Percentiles rank a stretch among this genome's conserved stretches.
Conservation (phyloP, 108 stramenopile genomes). For the Cyclotella sp. region DNA sequence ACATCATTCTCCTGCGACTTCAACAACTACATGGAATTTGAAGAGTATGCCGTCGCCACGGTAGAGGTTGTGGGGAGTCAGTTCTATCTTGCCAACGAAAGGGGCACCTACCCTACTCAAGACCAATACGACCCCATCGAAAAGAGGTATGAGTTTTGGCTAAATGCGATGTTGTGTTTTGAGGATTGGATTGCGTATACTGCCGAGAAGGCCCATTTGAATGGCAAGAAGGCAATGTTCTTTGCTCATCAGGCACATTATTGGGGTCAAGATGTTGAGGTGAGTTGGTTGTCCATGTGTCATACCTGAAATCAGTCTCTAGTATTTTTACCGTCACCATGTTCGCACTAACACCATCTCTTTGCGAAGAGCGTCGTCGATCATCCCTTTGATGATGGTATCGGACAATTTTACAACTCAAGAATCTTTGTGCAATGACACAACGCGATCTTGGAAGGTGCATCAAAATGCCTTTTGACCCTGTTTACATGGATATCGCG, state of each 20-base stretch:
- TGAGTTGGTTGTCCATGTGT: background rate
- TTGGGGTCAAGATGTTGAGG: slow-evolving; percentile 9
- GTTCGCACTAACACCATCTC: no score
- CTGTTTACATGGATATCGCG: background rate
- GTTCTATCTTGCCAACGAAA: background rate
- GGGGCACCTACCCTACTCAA: background rate
- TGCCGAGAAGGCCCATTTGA: background rate
- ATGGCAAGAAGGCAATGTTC: background rate
- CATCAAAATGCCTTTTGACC: slow-evolving; percentile 1
- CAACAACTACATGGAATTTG: slow-evolving; percentile 9
- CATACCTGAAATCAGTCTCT: background rate
- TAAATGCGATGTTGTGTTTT: slow-evolving; percentile 12
- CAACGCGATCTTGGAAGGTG: slow-evolving; percentile 9
- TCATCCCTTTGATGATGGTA: background rate
- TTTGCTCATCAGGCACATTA: slow-evolving; percentile 9
- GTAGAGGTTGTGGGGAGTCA: background rate
- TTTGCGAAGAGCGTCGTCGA: background rate
- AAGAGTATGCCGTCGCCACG: slow-evolving; percentile 8
- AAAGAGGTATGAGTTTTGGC: slow-evolving; percentile 3
- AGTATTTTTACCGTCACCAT: background rate
- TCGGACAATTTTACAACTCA: slow-evolving; percentile 6
- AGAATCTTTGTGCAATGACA: slow-evolving; percentile 11
- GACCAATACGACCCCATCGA: slow-evolving; percentile 4
- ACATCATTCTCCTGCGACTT: slow-evolving; percentile 14
- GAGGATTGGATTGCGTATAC: slow-evolving; percentile 12